Evolutionary conservation across 2,329 filamentous ascomycete species (phyloP).

Genomic region (Pseudopithomyces chartarum): DNA sequence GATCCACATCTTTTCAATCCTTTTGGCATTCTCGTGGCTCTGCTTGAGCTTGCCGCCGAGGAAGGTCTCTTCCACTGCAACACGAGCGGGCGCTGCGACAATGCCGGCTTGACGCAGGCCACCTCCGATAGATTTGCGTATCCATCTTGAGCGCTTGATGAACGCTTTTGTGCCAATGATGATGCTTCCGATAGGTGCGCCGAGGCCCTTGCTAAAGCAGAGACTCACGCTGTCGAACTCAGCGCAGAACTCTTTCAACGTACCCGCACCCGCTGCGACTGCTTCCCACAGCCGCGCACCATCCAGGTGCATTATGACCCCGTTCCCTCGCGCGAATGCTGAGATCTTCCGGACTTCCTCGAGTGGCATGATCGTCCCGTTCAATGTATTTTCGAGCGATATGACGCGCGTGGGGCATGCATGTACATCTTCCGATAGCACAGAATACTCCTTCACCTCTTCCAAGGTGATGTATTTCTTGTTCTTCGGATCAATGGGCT

Average conservation of each 20-base stretch:
- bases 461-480: slow-evolving; percentile 75
- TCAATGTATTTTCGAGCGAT: slow-evolving; percentile 83
- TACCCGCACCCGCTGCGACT: slow-evolving; percentile 70
- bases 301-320: slow-evolving; percentile 75
- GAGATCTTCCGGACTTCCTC: slow-evolving; percentile 71
- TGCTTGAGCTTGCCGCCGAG: slow-evolving; percentile 65
- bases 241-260: slow-evolving; percentile 68
- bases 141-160: slow-evolving; percentile 72
- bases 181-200: slow-evolving; percentile 79
- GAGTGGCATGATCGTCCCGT: slow-evolving; percentile 78
- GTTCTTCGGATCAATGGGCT: slow-evolving; percentile 71
- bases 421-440: slow-evolving; percentile 74
- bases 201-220: slow-evolving; percentile 83
- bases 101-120: slow-evolving; percentile 78
- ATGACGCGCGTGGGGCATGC: slow-evolving; percentile 80
- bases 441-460: slow-evolving; percentile 70
- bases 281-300: slow-evolving; percentile 85
- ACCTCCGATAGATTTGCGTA: slow-evolving; percentile 80
- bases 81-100: slow-evolving; percentile 73
- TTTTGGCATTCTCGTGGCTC: slow-evolving; percentile 67
- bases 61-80: slow-evolving; percentile 81
- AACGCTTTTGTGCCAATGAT: slow-evolving; percentile 64
- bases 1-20: slow-evolving; percentile 69
- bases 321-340: slow-evolving; percentile 66
- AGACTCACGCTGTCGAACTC: slow-evolving; percentile 76